phyloP scores from a whole-genome alignment of 2,329 filamentous ascomycete species.

The Cordyceps tenuipes region DNA sequence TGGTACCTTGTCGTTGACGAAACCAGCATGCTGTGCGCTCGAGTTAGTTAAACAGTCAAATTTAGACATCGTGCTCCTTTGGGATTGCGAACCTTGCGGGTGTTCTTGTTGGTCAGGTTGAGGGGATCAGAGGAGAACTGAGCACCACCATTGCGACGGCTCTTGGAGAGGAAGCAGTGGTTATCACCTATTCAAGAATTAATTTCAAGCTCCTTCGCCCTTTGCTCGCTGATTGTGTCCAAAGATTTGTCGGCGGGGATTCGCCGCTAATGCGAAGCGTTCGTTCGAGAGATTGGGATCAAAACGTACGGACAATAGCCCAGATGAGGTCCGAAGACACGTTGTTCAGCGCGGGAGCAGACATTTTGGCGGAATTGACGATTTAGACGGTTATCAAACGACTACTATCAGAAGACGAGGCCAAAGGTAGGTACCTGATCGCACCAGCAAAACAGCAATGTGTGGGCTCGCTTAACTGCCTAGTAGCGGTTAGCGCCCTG shows the following conservation, averaged over 20 bases:
- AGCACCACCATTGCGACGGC: conserved; percentile 66
- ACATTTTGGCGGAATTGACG: conserved; percentile 43
- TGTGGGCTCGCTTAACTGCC: conserved; percentile 36
- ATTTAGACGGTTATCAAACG: conserved; percentile 3
- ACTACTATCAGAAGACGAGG: neutral
- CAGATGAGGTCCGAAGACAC: conserved; percentile 88
- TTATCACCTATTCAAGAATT: conserved; percentile 55
- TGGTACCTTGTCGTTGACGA: conserved; percentile 84
- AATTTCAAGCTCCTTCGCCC: neutral
- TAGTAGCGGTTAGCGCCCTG: conserved; percentile 21
- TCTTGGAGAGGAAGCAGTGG: conserved; percentile 91
- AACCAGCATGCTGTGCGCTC: conserved; percentile 67
- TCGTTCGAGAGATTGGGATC: neutral
- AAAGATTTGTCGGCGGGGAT: neutral
- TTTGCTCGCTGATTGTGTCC: neutral
- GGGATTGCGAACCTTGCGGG: conserved; percentile 63
- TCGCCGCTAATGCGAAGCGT: neutral
- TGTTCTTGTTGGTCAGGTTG: conserved; percentile 88
- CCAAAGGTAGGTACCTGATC: neutral
- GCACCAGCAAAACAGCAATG: conserved; percentile 18
- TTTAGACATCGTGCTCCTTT: neutral
- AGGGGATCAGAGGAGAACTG: conserved; percentile 92
- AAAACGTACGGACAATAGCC: conserved; percentile 78
- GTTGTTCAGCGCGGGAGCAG: conserved; percentile 53
- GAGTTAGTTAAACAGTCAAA: conserved; percentile 23